Evolutionary conservation across 2,329 filamentous ascomycete species (phyloP), one percentile per base, ranked within the genome.

Genomic region (Allantophomopsis cytisporea): DNA sequence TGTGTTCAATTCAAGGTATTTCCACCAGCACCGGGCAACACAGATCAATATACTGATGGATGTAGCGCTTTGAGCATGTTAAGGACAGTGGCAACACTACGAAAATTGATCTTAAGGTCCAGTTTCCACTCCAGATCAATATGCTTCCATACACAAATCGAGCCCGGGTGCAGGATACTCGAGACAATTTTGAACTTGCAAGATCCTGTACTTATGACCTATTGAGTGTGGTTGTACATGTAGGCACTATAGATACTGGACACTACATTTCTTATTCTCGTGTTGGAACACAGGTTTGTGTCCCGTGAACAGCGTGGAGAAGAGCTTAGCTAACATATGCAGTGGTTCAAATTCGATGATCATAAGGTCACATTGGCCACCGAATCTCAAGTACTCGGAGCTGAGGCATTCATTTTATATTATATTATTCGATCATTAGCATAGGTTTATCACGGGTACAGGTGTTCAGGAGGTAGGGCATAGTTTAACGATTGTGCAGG

Each of bases 301-400:
- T 13, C 31, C 23, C 14, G 37, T 21, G 28, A 8, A 13, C 15
- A n/a, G 12, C 15, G 31, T 39, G 32, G 7, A 41, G 21, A 20
- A 36, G 12, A 20, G 17, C 13, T 34, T 14, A 31, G 21, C 14
- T 35, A n/a, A 31, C 35, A 30, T n/a, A 14, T 44, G 13, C 48
- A 94, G 71, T 96, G 89, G 89, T 94, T 94, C 58, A 77, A 84
- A 40, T 95, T 95, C 61, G 93, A 96, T 54, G 89, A 96, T 55
- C 88, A 91, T 57, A 87, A 86, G 56, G 89, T 96, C 17, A 84
- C 88, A 44, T 56, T 88, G 41, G 89, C 85, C 2, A 76, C 76
- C 36, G 81, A 91, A 54, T 83, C 82, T 5, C 85, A 95, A 43
- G 89, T 96, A 3, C 68, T 96, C 33, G 73, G 73, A 21, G 84